Conservation (phyloP, 768 basidiomycete species). For the Kwoniella sp. region DNA sequence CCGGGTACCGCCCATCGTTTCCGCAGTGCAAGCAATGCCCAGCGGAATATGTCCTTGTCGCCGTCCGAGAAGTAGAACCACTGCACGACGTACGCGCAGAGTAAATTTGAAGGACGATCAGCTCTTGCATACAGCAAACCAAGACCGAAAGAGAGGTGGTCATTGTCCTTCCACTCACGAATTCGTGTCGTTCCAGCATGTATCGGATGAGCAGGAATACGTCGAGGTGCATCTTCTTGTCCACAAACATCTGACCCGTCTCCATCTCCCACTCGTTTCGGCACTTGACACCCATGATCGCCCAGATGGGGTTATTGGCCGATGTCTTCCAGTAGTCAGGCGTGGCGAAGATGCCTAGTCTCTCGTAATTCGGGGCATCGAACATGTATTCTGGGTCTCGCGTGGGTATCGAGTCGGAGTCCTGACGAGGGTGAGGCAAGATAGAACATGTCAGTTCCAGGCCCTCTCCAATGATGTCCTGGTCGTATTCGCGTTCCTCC, state of each 20-base stretch:
- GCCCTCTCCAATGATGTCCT: too few species aligned
- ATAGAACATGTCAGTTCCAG: too few species aligned
- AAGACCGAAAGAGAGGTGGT: too few species aligned
- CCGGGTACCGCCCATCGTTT: slow-evolving; percentile 61
- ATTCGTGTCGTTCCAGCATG: slow-evolving; percentile 55
- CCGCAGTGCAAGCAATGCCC: slow-evolving; percentile 57
- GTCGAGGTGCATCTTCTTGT: slow-evolving; percentile 59
- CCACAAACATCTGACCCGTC: slow-evolving; percentile 60
- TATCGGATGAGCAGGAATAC: slow-evolving; percentile 51
- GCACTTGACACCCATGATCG: slow-evolving; percentile 58
- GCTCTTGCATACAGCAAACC: not conserved
- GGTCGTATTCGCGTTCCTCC: too few species aligned
- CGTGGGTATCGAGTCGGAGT: slow-evolving; percentile 54
- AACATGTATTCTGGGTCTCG: slow-evolving; percentile 57
- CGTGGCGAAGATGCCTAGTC: slow-evolving; percentile 55
- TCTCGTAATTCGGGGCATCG: slow-evolving; percentile 56
- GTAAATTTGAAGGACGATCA: slow-evolving; percentile 11
- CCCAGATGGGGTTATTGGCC: slow-evolving; percentile 56
- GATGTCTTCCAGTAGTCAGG: slow-evolving; percentile 60
- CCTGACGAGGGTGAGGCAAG: slow-evolving; percentile 26
- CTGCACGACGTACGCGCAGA: slow-evolving; percentile 15
- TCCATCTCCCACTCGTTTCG: slow-evolving; percentile 60
- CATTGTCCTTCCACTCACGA: slow-evolving; percentile 50
- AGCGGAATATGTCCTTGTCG: slow-evolving; percentile 57
- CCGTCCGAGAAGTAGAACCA: slow-evolving; percentile 59